These are phyloP conservation scores for Hypoxylon rubiginosum DNA, from an alignment of 2,329 filamentous ascomycete genomes.

Conservation along the genomic window DNA sequence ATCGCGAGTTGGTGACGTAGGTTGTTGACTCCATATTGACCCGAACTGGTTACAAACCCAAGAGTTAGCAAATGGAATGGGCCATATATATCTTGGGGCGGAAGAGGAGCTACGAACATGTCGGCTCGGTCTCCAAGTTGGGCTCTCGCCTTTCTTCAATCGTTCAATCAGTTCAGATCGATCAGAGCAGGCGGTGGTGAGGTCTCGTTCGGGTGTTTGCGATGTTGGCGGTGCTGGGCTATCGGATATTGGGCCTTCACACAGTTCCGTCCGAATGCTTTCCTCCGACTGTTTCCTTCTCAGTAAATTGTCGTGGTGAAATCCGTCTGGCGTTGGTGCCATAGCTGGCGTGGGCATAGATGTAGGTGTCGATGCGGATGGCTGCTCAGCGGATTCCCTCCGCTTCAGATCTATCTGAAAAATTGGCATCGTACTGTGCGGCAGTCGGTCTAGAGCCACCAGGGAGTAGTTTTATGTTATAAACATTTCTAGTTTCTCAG, in stretches of 20 bases:
- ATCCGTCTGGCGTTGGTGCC: conserved; percentile 45
- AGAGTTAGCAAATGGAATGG: conserved; percentile 35
- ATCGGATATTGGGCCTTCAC: conserved; percentile 68
- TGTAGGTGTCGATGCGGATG: conserved; percentile 7
- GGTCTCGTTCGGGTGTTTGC: conserved; percentile 51
- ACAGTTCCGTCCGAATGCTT: conserved; percentile 71
- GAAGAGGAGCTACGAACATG: conserved; percentile 62
- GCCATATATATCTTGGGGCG: background rate
- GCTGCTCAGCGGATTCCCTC: conserved; percentile 47
- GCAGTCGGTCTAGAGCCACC: conserved; percentile 20
- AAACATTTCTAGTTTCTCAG: conserved; percentile 19
- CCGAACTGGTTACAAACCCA: conserved; percentile 49
- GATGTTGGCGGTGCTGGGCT: conserved; percentile 54
- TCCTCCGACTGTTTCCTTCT: conserved; percentile 67
- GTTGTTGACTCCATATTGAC: conserved; percentile 55
- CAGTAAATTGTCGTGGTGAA: conserved; percentile 31
- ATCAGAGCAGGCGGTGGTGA: conserved; percentile 63
- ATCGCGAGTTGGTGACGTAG: conserved; percentile 55
- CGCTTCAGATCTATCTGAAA: conserved; percentile 65
- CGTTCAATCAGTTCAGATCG: conserved; percentile 85
- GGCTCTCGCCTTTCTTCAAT: conserved; percentile 83
- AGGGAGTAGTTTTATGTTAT: conserved; percentile 32
- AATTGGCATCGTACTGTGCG: conserved; percentile 65
- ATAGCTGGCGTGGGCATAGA: conserved; percentile 27
- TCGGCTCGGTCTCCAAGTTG: conserved; percentile 77